Conservation (phyloP, 139 green algal species). For the Zygnema cylindricum region DNA sequence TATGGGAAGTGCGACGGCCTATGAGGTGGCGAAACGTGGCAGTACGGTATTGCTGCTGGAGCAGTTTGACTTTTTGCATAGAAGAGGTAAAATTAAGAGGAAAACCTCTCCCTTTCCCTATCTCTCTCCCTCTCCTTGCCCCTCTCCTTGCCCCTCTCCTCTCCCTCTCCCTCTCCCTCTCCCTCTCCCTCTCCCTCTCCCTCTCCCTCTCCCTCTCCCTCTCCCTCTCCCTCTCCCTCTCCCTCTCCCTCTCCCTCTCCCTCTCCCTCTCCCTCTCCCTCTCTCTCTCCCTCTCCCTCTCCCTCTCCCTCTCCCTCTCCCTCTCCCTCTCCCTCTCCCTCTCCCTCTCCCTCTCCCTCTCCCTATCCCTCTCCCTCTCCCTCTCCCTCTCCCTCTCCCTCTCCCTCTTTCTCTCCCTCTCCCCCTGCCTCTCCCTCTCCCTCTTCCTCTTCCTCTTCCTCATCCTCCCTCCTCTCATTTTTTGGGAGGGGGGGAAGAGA, state of each 20-base stretch:
- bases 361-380: neutral
- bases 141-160: too few relatives aligned
- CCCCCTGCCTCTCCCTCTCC: neutral
- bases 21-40: constrained; percentile 35
- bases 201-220: neutral
- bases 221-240: neutral
- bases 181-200: neutral
- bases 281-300: constrained; percentile 8
- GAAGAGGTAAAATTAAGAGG: constrained; percentile 23
- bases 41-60: constrained; percentile 15
- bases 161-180: constrained; percentile 9
- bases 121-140: constrained; percentile 16
- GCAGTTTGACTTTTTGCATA: constrained; percentile 51
- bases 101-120: neutral
- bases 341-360: neutral
- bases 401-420: constrained; percentile 11
- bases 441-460: constrained; percentile 1
- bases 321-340: neutral
- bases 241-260: neutral
- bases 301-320: neutral
- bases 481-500: too few relatives aligned
- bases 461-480: neutral
- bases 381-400: neutral
- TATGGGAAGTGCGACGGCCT: constrained; percentile 49
- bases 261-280: constrained; percentile 7